phyloP scores from a whole-genome alignment of 805 yeast genomes.

The Barnettozyma salicaria region DNA sequence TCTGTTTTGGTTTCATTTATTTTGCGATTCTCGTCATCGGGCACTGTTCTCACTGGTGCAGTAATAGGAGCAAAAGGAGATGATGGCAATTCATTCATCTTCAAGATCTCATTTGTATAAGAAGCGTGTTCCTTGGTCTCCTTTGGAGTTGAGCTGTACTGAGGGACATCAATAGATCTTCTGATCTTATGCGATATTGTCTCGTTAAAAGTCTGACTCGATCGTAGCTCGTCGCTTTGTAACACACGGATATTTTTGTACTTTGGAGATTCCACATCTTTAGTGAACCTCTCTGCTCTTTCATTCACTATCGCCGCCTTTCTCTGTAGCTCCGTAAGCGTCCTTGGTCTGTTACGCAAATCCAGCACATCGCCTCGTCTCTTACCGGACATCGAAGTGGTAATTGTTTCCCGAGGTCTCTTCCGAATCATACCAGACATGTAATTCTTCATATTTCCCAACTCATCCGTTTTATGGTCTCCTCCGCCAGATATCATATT shows the following conservation, averaged over 20 bases:
- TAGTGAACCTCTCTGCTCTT: slow-evolving; percentile 17
- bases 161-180: slow-evolving; percentile 4
- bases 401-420: slow-evolving; percentile 13
- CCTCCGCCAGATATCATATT: slow-evolving; percentile 14
- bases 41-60: not conserved
- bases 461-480: slow-evolving; percentile 13
- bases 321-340: slow-evolving; percentile 7
- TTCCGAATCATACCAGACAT: slow-evolving; percentile 21
- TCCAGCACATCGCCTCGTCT: slow-evolving; percentile 4
- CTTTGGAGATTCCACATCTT: slow-evolving; percentile 12
- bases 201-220: slow-evolving; percentile 1
- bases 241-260: slow-evolving; percentile 11
- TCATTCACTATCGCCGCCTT: slow-evolving; percentile 16
- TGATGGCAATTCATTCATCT: slow-evolving; percentile 17
- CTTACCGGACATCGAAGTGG: not conserved
- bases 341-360: not conserved
- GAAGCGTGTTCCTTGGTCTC: not conserved
- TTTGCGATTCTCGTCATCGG: not conserved
- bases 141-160: slow-evolving; percentile 5
- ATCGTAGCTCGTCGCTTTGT: not conserved
- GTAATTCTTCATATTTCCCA: slow-evolving; percentile 20
- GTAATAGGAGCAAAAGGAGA: slow-evolving; percentile 13
- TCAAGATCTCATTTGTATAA: slow-evolving; percentile 5
- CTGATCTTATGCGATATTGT: slow-evolving; percentile 4
- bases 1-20: not conserved